Conservation (phyloP, 768 basidiomycete species). For the Boletus pseudopeckii region DNA sequence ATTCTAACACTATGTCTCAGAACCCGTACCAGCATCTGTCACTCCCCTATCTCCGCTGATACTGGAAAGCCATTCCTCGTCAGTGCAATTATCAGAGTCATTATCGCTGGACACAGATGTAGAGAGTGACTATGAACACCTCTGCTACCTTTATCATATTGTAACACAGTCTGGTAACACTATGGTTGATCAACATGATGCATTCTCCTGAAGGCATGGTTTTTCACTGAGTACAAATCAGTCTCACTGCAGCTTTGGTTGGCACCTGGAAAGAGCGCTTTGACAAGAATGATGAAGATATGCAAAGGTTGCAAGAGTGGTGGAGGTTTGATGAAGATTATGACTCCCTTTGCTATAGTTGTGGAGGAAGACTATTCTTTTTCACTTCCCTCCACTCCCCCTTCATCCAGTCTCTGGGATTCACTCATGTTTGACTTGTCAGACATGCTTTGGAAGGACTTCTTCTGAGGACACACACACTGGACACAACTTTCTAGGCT, state of each 20-base stretch:
- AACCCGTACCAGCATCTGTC: constrained; percentile 68
- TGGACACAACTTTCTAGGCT: no score
- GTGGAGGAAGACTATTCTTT: no score
- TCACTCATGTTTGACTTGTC: no score
- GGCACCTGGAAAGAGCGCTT: constrained; percentile 26
- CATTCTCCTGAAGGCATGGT: constrained; percentile 23
- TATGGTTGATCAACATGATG: constrained; percentile 65
- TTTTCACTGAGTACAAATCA: constrained; percentile 11
- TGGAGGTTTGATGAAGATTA: constrained; percentile 75
- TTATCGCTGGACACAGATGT: constrained; percentile 22
- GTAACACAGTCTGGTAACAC: constrained; percentile 80
- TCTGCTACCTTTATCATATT: constrained; percentile 57
- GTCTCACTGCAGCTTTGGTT: constrained; percentile 12
- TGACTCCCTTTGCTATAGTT: no score
- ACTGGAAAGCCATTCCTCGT: constrained; percentile 61
- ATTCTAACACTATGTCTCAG: constrained; percentile 35
- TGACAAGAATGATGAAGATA: constrained; percentile 38
- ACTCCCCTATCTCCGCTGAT: constrained; percentile 53
- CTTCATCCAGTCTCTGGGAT: no score
- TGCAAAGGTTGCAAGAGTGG: constrained; percentile 45
- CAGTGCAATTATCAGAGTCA: constrained; percentile 32
- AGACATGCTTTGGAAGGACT: no score
- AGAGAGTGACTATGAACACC: constrained; percentile 23
- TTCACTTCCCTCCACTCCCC: no score
- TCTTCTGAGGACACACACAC: no score